A percentile compares a stretch with the other conserved stretches of the same genome.
These are phyloP conservation scores for Talaromyces liani DNA, from an alignment of 495 filamentous ascomycete genomes.

Conservation along the genomic window DNA sequence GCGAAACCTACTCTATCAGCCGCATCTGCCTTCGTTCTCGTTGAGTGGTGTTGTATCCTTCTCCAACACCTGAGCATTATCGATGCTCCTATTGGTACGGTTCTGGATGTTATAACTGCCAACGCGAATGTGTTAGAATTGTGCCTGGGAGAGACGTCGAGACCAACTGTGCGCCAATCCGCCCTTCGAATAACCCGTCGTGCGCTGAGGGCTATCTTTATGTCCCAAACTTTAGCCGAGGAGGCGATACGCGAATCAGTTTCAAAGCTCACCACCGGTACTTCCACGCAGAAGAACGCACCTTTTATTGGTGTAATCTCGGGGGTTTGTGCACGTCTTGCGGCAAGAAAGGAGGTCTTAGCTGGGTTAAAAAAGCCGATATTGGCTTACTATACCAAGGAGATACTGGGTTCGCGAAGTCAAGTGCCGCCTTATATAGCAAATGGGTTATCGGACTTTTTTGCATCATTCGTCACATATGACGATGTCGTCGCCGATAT, in stretches of 20 bases:
- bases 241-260: constrained; percentile 58
- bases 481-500: constrained; percentile 72
- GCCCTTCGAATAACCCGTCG: constrained; percentile 67
- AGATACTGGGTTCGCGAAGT: constrained; percentile 74
- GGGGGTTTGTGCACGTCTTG: constrained; percentile 70
- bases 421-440: constrained; percentile 65
- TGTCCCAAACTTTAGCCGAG: constrained; percentile 45
- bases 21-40: constrained; percentile 75
- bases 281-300: constrained; percentile 62
- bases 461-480: constrained; percentile 60
- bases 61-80: constrained; percentile 51
- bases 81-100: constrained; percentile 56
- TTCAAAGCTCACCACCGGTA: constrained; percentile 53
- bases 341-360: constrained; percentile 48
- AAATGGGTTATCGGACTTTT: constrained; percentile 73
- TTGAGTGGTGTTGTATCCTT: constrained; percentile 80
- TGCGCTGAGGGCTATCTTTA: constrained; percentile 63
- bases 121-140: constrained; percentile 67
- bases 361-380: constrained; percentile 59
- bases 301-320: constrained; percentile 73
- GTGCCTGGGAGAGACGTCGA: constrained; percentile 58
- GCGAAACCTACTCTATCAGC: constrained; percentile 67
- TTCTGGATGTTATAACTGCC: constrained; percentile 51
- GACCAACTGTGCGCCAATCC: constrained; percentile 50
- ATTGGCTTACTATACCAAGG: constrained; percentile 73